phyloP scores from a whole-genome alignment of 805 yeast species.

The Saccharomycopsis microspora region DNA sequence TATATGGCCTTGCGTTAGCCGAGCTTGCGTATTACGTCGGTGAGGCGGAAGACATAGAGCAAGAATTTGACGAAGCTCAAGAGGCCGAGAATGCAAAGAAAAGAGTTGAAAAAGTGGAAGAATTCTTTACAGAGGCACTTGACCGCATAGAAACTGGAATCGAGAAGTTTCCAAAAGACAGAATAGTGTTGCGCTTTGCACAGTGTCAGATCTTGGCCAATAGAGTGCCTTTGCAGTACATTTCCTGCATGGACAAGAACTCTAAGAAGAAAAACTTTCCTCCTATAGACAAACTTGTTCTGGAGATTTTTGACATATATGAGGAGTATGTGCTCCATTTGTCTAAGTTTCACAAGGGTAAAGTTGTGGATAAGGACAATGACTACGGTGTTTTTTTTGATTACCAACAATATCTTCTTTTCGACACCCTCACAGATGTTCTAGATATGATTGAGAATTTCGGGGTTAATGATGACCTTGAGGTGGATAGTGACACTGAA shows the following conservation, averaged over 20 bases:
- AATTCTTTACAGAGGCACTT: constrained; percentile 57
- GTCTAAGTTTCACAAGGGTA: not conserved
- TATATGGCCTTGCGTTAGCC: constrained; percentile 62
- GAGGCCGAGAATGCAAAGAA: constrained; percentile 13
- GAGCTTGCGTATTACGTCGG: constrained; percentile 48
- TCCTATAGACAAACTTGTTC: constrained; percentile 32
- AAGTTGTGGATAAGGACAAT: constrained; percentile 14
- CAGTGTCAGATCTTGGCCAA: constrained; percentile 43
- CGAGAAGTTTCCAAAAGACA: constrained; percentile 33
- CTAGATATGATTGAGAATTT: constrained; percentile 58
- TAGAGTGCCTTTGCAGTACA: constrained; percentile 46
- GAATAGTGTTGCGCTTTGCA: constrained; percentile 34
- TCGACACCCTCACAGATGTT: constrained; percentile 54
- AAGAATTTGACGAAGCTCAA: constrained; percentile 20
- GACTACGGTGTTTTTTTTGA: constrained; percentile 25
- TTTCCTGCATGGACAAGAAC: constrained; percentile 37
- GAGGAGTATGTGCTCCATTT: constrained; percentile 20
- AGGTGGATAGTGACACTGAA: constrained; percentile 47
- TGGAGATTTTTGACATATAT: constrained; percentile 30
- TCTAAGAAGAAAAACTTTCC: constrained; percentile 26
- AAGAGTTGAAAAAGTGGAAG: constrained; percentile 29
- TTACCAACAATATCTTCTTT: constrained; percentile 35
- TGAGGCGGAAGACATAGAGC: constrained; percentile 19
- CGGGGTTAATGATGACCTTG: constrained; percentile 42
- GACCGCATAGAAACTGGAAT: constrained; percentile 59